These are phyloP conservation scores for Coccomyxa sp. DNA, from an alignment of 139 green algal species.

Conservation along the genomic window DNA sequence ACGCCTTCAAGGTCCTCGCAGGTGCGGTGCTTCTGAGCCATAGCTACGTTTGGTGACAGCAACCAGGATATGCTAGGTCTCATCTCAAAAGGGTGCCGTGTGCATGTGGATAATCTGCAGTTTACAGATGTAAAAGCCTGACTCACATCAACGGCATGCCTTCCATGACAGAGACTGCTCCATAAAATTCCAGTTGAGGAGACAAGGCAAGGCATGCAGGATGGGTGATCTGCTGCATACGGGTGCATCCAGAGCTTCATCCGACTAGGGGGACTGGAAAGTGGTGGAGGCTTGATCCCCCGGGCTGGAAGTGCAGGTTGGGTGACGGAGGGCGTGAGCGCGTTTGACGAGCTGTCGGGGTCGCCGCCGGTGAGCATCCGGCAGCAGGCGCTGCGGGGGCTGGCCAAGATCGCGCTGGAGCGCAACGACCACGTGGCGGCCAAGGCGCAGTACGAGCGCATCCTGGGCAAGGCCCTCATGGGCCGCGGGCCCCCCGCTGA, in stretches of 20 bases:
- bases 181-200: too few species aligned
- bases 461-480: conserved; percentile 62
- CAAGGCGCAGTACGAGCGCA: conserved; percentile 65
- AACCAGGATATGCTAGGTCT: too few species aligned
- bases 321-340: conserved; percentile 66
- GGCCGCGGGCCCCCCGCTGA: conserved; percentile 43
- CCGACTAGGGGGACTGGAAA: too few species aligned
- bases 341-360: conserved; percentile 61
- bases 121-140: too few species aligned
- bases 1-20: conserved; percentile 36
- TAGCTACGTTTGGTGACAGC: background rate
- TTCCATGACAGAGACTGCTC: too few species aligned
- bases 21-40: background rate
- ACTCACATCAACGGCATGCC: too few species aligned
- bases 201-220: too few species aligned
- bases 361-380: conserved; percentile 53
- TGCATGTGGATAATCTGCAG: too few species aligned
- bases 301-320: conserved; percentile 29
- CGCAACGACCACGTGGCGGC: conserved; percentile 42
- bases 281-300: too few species aligned
- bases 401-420: conserved; percentile 44
- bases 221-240: too few species aligned
- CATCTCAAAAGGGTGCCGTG: too few species aligned
- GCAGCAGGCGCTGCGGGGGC: conserved; percentile 64
- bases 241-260: too few species aligned